Evolutionary conservation across 2,329 filamentous ascomycete species (phyloP).

Genomic region (Pseudogymnoascus sp.): DNA sequence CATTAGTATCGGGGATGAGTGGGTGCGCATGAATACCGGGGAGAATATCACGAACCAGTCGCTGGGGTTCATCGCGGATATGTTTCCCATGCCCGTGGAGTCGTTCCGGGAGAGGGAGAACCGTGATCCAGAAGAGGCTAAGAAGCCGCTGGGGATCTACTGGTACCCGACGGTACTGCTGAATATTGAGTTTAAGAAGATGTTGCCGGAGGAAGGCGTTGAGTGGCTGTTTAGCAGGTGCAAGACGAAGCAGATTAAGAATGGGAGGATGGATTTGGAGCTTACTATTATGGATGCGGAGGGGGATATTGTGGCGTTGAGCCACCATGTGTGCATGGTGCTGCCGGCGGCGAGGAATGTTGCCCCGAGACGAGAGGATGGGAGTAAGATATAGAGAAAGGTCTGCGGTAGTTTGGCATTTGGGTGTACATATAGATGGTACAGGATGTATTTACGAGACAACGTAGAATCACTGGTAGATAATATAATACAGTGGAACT

Average conservation of each 20-base stretch:
- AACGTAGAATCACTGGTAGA: background rate
- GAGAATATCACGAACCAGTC: constrained; percentile 58
- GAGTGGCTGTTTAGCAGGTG: constrained; percentile 67
- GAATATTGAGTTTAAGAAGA: constrained; percentile 72
- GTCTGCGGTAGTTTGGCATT: background rate
- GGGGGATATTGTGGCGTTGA: constrained; percentile 61
- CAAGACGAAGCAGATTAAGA: constrained; percentile 58
- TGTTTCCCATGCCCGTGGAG: constrained; percentile 62
- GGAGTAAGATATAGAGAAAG: constrained; percentile 18
- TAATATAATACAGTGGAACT: background rate
- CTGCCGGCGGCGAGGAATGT: constrained; percentile 58
- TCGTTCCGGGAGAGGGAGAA: constrained; percentile 33
- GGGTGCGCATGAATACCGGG: constrained; percentile 56
- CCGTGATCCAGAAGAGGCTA: constrained; percentile 20
- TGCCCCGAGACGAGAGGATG: constrained; percentile 19
- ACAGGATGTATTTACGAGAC: background rate
- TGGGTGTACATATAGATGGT: constrained; percentile 5
- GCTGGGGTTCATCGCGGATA: constrained; percentile 62
- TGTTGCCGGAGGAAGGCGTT: constrained; percentile 58
- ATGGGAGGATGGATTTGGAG: constrained; percentile 71
- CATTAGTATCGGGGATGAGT: constrained; percentile 52
- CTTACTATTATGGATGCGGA: constrained; percentile 58
- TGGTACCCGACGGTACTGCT: constrained; percentile 55
- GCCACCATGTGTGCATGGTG: constrained; percentile 61
- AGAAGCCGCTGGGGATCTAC: constrained; percentile 29